Base-by-base conservation (phyloP, 2,329 filamentous ascomycete genomes). In the Aspergillus vadensis region DNA sequence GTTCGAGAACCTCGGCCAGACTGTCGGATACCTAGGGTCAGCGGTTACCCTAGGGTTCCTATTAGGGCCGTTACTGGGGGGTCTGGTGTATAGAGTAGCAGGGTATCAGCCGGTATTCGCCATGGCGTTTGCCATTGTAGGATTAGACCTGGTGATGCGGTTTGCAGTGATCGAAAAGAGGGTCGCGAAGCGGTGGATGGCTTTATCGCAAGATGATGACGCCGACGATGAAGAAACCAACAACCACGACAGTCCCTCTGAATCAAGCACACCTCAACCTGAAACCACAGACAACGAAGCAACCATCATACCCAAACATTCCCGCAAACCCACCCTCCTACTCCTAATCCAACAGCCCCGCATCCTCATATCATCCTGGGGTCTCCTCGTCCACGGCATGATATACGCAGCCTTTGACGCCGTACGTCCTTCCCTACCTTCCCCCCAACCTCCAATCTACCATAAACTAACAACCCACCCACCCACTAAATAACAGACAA, bases 131-230 rank as follows among this genome's bases (percentile, higher is more conserved):
- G 81, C 76, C 0, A 71, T 89, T 8, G 70, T 89, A 1, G 79
- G 68, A 0, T 61, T 88, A 15, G 87, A 89, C 70, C 83, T 89
- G 60, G 58, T 84, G 21, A 82, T 88, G 80, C 82, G 87, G 12
- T 66, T 86, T 0, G 69, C 85, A 5, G 79, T 89, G 55, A 80
- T 89, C n/a, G 87, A 89, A 72, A 87, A 86, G 72, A 86, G 85
- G 68, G 79, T 81, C 1, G 85, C 85, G 3, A 63, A 64, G 12
- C 66, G 71, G 19, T 72, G 76, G 65, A 32, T 51, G 43, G n/a
- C 39, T 7, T 7, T 44, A 10, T 21, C 41, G 21, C 43, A 23
- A 23, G 14, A 76, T 76, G 6, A 79, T 15, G 79, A 65, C 72
- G 80, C 12, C 80, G 83, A 8, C 10, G n/a, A 19, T 7, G 3